Conservation (phyloP, 1,284 basidiomycete genomes). For the Microbotryomycetes sp. region DNA sequence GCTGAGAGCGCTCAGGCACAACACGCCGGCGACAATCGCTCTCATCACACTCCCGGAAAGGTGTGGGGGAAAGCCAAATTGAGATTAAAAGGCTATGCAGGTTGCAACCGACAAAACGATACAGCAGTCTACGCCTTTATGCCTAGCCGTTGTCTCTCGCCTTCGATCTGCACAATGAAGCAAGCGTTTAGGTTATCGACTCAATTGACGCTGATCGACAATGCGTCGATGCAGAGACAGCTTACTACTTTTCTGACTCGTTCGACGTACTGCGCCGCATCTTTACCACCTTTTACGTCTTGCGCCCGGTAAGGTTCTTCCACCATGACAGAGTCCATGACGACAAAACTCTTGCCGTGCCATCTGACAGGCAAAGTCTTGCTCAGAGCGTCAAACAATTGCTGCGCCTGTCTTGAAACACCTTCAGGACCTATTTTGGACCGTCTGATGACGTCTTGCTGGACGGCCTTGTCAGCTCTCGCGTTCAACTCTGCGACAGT, state of each 20-base stretch:
- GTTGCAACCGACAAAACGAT: too few species aligned
- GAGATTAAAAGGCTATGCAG: too few species aligned
- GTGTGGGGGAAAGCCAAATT: too few species aligned
- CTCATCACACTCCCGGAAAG: too few species aligned
- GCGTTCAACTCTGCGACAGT: not conserved
- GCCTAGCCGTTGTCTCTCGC: not conserved
- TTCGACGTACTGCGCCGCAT: slow-evolving; percentile 11
- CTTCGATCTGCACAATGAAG: too few species aligned
- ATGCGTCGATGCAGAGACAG: not conserved
- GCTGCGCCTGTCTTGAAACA: slow-evolving; percentile 14
- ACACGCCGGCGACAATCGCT: too few species aligned
- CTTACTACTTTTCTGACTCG: slow-evolving; percentile 21
- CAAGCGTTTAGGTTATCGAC: too few species aligned
- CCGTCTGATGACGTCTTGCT: not conserved
- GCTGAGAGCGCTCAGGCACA: too few species aligned
- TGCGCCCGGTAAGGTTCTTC: slow-evolving; percentile 6
- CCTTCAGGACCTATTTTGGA: slow-evolving; percentile 5
- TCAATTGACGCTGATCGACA: not conserved
- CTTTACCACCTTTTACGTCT: slow-evolving; percentile 19
- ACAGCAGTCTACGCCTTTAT: too few species aligned
- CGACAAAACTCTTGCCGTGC: slow-evolving; percentile 14
- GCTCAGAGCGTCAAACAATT: slow-evolving; percentile 19
- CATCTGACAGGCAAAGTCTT: slow-evolving; percentile 27
- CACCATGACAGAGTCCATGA: slow-evolving; percentile 27
- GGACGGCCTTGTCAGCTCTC: slow-evolving; percentile 9